phyloP scores from a whole-genome alignment of 805 yeast species.

The Scheffersomyces stipitis region DNA sequence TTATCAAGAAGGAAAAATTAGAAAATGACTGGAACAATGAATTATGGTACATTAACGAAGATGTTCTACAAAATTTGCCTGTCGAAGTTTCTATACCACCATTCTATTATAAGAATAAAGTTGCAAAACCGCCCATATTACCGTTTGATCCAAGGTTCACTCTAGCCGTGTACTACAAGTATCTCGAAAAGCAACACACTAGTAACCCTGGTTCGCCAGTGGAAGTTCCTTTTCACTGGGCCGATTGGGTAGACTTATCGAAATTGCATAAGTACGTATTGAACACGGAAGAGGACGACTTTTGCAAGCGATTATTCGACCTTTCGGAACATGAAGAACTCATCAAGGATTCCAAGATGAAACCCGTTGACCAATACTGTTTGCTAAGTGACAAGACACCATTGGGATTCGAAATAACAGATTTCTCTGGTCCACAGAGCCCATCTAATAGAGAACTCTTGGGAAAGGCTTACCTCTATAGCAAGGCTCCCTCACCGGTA shows the following conservation, averaged over 20 bases:
- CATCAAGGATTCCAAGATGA: slow-evolving; percentile 6
- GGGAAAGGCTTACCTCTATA: slow-evolving; percentile 28
- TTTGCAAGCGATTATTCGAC: slow-evolving; percentile 20
- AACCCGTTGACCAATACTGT: slow-evolving; percentile 20
- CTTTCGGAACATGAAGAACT: slow-evolving; percentile 10
- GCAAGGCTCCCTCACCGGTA: slow-evolving; percentile 27
- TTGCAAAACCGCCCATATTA: slow-evolving; percentile 20
- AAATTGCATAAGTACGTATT: slow-evolving; percentile 29
- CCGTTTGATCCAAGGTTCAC: slow-evolving; percentile 35
- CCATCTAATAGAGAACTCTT: slow-evolving; percentile 23
- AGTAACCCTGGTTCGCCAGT: slow-evolving; percentile 4
- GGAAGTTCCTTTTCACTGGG: slow-evolving; percentile 46
- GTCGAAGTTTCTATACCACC: slow-evolving; percentile 16
- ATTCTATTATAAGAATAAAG: slow-evolving; percentile 6
- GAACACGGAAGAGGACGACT: slow-evolving; percentile 8
- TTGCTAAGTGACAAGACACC: slow-evolving; percentile 10
- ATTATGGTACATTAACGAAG: slow-evolving; percentile 22
- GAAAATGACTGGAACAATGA: slow-evolving; percentile 13
- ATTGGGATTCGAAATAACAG: slow-evolving; percentile 21
- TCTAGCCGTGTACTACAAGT: slow-evolving; percentile 20
- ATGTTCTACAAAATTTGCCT: slow-evolving; percentile 7
- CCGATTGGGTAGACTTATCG: slow-evolving; percentile 54
- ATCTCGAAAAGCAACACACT: slow-evolving; percentile 7
- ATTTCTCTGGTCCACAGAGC: slow-evolving; percentile 23
- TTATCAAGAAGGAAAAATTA: slow-evolving; percentile 12